These are phyloP conservation scores for Carex cristatella DNA, from an alignment of 176 grass and related monocot genomes.

Conservation along the genomic window DNA sequence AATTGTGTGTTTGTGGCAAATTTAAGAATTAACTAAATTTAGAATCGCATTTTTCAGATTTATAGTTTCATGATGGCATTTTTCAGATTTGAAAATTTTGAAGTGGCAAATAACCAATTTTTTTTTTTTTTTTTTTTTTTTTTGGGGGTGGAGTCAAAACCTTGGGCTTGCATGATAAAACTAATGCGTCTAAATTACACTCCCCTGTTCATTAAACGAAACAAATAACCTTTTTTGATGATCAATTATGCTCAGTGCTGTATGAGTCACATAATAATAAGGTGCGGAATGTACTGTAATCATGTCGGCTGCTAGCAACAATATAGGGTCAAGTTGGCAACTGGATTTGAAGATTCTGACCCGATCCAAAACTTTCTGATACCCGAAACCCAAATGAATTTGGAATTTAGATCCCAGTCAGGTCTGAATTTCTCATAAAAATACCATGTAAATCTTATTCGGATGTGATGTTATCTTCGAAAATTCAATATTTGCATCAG, in stretches of 20 bases:
- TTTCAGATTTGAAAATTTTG: no score
- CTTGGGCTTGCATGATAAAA: background rate
- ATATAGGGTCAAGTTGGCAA: background rate
- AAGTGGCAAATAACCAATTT: no score
- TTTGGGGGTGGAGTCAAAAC: background rate
- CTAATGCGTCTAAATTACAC: background rate
- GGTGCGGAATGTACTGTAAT: background rate
- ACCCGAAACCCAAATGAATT: background rate
- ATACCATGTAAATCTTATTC: background rate
- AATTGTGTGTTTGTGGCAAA: no score
- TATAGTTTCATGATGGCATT: no score
- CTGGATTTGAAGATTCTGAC: background rate
- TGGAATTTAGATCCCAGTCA: background rate
- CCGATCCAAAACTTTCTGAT: background rate
- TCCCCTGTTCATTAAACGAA: background rate
- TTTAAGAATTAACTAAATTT: no score
- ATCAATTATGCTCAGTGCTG: background rate
- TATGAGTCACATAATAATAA: conserved; percentile 9
- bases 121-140: background rate
- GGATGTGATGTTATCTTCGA: background rate
- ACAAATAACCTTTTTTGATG: background rate
- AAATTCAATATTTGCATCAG: background rate
- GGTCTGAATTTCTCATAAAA: background rate
- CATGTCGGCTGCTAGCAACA: conserved; percentile 1
- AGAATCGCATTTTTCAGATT: no score